Percentiles rank a stretch among this genome's conserved stretches.
phyloP scores from a whole-genome alignment of 2,329 filamentous ascomycete species.

The Diaporthe citri region DNA sequence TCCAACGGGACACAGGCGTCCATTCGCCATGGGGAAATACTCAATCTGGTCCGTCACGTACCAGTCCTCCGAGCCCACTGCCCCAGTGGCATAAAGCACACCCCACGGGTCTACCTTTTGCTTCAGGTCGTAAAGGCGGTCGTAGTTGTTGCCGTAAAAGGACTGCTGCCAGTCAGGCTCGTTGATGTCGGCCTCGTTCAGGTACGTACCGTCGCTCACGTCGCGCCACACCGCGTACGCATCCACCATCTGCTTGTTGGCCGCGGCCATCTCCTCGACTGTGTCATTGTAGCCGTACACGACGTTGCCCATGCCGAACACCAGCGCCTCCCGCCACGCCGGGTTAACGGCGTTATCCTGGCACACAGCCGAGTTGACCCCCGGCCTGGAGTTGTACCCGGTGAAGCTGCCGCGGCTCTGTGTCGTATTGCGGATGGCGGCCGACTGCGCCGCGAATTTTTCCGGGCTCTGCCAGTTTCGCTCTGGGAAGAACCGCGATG shows the following conservation, averaged over 20 bases:
- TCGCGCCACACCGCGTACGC: slow-evolving; percentile 45
- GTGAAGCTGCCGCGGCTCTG: slow-evolving; percentile 47
- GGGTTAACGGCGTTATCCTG: slow-evolving; percentile 60
- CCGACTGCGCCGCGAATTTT: slow-evolving; percentile 48
- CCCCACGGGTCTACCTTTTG: slow-evolving; percentile 39
- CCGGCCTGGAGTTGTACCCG: slow-evolving; percentile 48
- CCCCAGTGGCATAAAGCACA: slow-evolving; percentile 38
- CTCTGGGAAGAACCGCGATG: slow-evolving; percentile 51
- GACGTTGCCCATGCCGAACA: slow-evolving; percentile 52
- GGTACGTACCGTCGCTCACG: slow-evolving; percentile 42
- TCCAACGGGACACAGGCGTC: slow-evolving; percentile 26
- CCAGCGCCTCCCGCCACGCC: slow-evolving; percentile 59
- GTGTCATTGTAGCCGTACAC: slow-evolving; percentile 8
- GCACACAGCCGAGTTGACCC: slow-evolving; percentile 44
- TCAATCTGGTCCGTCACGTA: slow-evolving; percentile 34
- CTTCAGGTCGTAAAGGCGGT: slow-evolving; percentile 39
- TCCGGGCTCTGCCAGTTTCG: slow-evolving; percentile 47
- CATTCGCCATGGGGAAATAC: slow-evolving; percentile 34
- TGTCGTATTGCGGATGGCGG: slow-evolving; percentile 44
- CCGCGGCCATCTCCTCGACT: slow-evolving; percentile 41
- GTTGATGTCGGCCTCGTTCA: slow-evolving; percentile 35
- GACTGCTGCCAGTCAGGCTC: slow-evolving; percentile 39
- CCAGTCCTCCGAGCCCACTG: slow-evolving; percentile 37
- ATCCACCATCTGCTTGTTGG: slow-evolving; percentile 43
- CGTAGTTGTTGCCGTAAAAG: slow-evolving; percentile 42